Evolutionary conservation across 768 basidiomycete genomes (phyloP).

Genomic region (Tricholoma furcatifolium): DNA sequence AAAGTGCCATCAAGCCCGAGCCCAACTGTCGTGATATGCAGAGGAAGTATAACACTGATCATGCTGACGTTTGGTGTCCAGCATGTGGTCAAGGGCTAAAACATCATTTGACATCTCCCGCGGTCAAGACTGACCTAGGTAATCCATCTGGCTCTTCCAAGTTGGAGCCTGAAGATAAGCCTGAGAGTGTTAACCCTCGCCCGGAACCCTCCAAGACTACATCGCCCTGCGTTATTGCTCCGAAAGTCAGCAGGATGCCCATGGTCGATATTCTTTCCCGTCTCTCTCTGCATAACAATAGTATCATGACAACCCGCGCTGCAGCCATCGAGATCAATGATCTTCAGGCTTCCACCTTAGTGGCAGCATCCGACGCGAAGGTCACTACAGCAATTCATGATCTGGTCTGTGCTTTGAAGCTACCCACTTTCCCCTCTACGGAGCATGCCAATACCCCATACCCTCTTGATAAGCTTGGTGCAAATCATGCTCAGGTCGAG

Average conservation of each 20-base stretch:
- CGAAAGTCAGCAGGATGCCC: conserved; percentile 27
- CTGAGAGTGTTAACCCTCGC: not conserved
- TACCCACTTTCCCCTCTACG: conserved; percentile 21
- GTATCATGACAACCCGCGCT: not conserved
- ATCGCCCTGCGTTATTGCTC: conserved; percentile 10
- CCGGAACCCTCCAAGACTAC: not conserved
- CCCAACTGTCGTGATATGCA: conserved; percentile 3
- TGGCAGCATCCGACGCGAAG: conserved; percentile 31
- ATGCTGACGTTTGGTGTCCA: conserved; percentile 26
- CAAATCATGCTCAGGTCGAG: conserved; percentile 27
- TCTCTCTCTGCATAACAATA: not conserved
- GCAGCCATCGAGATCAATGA: not conserved
- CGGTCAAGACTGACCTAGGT: conserved; percentile 18
- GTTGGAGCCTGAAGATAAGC: not conserved
- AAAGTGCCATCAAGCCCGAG: not conserved
- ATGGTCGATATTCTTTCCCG: conserved; percentile 24
- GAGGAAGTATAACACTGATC: not conserved
- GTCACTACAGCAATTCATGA: conserved; percentile 30
- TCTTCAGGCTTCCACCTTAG: conserved; percentile 16
- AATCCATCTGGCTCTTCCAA: not conserved
- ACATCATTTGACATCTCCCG: conserved; percentile 18
- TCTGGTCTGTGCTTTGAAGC: conserved; percentile 23
- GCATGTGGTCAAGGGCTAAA: conserved; percentile 30
- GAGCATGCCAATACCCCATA: conserved; percentile 13
- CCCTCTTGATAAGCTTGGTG: conserved; percentile 30